Conservation (phyloP, 805 yeast genomes). For the Suhomyces prunicola region DNA sequence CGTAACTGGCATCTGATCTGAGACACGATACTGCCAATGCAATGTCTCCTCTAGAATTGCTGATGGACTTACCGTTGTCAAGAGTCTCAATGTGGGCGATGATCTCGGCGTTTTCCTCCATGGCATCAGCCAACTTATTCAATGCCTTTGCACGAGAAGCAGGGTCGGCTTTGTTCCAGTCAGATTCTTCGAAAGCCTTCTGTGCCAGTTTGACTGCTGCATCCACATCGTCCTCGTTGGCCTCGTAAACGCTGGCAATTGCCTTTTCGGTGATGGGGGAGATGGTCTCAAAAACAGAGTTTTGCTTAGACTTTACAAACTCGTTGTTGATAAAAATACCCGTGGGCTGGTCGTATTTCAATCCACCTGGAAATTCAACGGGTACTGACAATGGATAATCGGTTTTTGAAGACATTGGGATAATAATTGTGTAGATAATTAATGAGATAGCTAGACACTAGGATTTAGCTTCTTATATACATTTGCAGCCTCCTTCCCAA, state of each 20-base stretch:
- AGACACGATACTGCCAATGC: slow-evolving; percentile 43
- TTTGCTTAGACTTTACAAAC: slow-evolving; percentile 57
- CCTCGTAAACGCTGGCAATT: slow-evolving; percentile 67
- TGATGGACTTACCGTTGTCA: slow-evolving; percentile 46
- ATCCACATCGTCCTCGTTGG: slow-evolving; percentile 74
- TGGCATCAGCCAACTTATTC: slow-evolving; percentile 68
- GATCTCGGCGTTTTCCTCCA: slow-evolving; percentile 51
- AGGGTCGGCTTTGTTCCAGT: slow-evolving; percentile 71
- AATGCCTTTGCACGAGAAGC: slow-evolving; percentile 59
- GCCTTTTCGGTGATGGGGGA: slow-evolving; percentile 71
- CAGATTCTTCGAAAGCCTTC: slow-evolving; percentile 58
- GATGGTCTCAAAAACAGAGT: slow-evolving; percentile 55
- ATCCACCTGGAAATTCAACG: slow-evolving; percentile 69
- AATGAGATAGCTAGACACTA: not conserved
- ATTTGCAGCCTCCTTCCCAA: not conserved
- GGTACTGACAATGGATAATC: slow-evolving; percentile 38
- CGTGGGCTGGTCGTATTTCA: slow-evolving; percentile 70
- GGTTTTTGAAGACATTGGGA: not conserved
- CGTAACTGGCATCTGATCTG: slow-evolving; percentile 59
- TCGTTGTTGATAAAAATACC: slow-evolving; percentile 88
- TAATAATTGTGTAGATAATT: too few species aligned
- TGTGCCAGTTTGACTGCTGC: slow-evolving; percentile 82
- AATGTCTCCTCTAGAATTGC: slow-evolving; percentile 49
- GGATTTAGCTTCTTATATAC: not conserved
- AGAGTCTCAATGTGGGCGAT: slow-evolving; percentile 55